Evolutionary conservation across 768 basidiomycete genomes (phyloP).

Genomic region (Suillus cothurnatus): DNA sequence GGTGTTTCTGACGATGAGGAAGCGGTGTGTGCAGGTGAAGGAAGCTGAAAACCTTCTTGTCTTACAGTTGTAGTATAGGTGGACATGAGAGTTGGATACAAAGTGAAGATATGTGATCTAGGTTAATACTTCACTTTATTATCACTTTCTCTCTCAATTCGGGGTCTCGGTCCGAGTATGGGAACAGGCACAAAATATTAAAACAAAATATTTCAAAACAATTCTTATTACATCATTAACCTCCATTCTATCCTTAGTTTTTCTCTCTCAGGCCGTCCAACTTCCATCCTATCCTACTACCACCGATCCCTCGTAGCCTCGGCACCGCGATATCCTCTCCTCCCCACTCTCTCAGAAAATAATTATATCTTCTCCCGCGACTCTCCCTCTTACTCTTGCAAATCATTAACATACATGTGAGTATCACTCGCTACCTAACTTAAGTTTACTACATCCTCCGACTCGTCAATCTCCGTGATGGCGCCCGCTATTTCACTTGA

Average conservation of each 20-base stretch:
- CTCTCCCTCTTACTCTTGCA: background rate
- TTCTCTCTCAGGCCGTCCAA: slow-evolving; percentile 1
- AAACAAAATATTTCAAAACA: background rate
- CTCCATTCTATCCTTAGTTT: background rate
- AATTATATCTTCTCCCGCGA: slow-evolving; percentile 1
- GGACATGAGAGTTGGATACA: slow-evolving; percentile 20
- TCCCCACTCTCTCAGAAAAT: background rate
- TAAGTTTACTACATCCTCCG: background rate
- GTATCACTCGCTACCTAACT: background rate
- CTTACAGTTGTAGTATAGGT: slow-evolving; percentile 42
- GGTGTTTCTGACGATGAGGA: slow-evolving; percentile 21
- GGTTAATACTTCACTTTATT: slow-evolving; percentile 10
- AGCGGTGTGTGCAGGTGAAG: slow-evolving; percentile 42
- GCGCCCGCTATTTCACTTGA: slow-evolving; percentile 2
- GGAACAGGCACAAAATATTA: slow-evolving; percentile 17
- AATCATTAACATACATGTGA: no score
- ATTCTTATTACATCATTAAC: slow-evolving; percentile 5
- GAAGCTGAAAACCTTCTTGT: slow-evolving; percentile 75
- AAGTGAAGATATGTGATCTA: background rate
- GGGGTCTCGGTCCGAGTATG: slow-evolving; percentile 37
- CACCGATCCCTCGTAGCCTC: slow-evolving; percentile 3
- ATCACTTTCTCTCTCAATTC: slow-evolving; percentile 1
- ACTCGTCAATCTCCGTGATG: background rate
- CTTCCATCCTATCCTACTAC: slow-evolving; percentile 1
- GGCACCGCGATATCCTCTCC: slow-evolving; percentile 1